Base-by-base conservation (phyloP, 2,329 filamentous ascomycete species). In the Apiospora aurea region DNA sequence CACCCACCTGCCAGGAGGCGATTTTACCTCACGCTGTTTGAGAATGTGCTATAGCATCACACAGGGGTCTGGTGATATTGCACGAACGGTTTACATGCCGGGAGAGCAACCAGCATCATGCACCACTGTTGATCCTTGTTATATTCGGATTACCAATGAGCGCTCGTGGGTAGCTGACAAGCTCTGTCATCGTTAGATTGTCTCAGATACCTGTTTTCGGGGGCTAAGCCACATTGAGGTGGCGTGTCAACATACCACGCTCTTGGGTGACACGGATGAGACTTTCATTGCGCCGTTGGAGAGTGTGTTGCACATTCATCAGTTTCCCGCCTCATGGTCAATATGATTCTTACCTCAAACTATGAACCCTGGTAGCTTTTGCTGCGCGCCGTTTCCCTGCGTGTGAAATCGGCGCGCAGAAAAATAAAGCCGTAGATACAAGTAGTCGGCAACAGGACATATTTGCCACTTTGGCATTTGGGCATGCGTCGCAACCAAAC, bases 171-270 rank as follows among this genome's bases (percentile, higher is more conserved):
- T 34, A 38, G 29, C 53, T 38, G 57, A 64, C 57, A n/a, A 64
- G 57, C 57, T 64, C 34, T 64, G 34, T 64, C 57, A 64, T 41
- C 18, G 57, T 64, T 41, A 10, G 18, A 64, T n/a, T 41, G 34
- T 64, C 57, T 64, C 57, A 41, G 18, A 64, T 64, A 64, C 57
- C 57, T 64, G 57, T 64, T 64, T 10, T 41, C 57, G 34, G 41
- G 57, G 38, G 57, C 57, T 64, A 64, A 64, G 34, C 57, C 57
- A 4, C 21, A 41, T 64, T 14, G 34, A 64, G 57, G 34, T 41
- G 57, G 29, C 16, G 34, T 38, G 34, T 41, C 21, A 64, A 64
- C 29, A 41, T 38, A 41, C 21, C 57, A 41, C 21, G 29, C 57
- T 64, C 10, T 10, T n/a, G 4, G 29, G 57, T 64, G 2, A n/a